Base-by-base conservation (phyloP, 2,329 filamentous ascomycete species). In the Chaetomium olivaceum region DNA sequence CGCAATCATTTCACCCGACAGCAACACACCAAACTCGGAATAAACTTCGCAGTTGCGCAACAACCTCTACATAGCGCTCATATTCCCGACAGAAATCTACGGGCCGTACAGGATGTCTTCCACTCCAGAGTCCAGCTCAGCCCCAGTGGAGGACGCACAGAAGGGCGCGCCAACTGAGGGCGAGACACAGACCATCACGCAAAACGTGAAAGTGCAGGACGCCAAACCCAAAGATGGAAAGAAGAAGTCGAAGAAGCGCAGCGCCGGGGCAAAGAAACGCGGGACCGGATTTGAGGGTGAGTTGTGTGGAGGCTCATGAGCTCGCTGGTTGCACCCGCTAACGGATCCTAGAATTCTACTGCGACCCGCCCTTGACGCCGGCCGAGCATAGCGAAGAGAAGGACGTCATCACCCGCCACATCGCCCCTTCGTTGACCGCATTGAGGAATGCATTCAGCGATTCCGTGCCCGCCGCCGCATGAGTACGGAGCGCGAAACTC, bases 371-470 rank as follows among this genome's bases (percentile, higher is more conserved):
- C 0, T 79, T 96, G 67, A 93, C 90, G 0, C 87, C 89, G 0
- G 82, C 82, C 0, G 88, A 96, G 73, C 83, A 86, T 58, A 78
- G 83, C 3, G 83, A 89, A 59, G 91, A 96, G 73, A 79, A 73
- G 50, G 73, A 83, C 23, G 81, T 84, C 14, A 79, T 95, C 27
- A 97, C 74, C 76, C 86, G 69, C 75, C 79, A 81, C 73, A 79
- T 4, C 76, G 83, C 9, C 76, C 84, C 1, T 88, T 91, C 69
- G 74, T 81, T 43, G 82, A 87, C 63, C 92, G 95, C 56, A 92
- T 98, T 50, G 89, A 97, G 74, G 85, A 89, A 29, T 95, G 92
- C 56, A 90, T 98, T 62, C 88, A 93, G 70, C 89, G 92, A 16
- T 99, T 89, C 78, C 87, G 90, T 68, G 83, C 86, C 43, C 90